Conservation (phyloP, 352 stramenopile genomes). For the Globisporangium mamillatum region DNA sequence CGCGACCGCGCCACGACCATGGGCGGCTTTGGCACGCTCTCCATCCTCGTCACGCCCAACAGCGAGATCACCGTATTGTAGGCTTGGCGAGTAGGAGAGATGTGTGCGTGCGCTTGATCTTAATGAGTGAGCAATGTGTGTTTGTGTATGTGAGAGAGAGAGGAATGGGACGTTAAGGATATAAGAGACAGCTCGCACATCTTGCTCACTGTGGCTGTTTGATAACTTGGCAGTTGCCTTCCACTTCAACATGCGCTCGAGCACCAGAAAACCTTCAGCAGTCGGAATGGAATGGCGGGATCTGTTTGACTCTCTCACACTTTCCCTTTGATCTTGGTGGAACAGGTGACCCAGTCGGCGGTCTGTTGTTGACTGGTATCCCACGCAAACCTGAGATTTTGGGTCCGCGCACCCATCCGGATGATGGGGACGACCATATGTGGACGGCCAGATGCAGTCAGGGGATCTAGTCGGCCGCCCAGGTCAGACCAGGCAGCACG, state of each 20-base stretch:
- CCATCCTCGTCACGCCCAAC: conserved; percentile 51
- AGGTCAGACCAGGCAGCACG: neutral
- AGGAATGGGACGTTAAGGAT: neutral
- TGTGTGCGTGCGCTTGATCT: neutral
- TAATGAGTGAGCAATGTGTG: neutral
- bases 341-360: neutral
- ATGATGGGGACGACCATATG: neutral
- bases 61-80: conserved; percentile 42
- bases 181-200: neutral
- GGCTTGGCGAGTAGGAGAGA: neutral
- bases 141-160: neutral
- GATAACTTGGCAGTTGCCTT: neutral
- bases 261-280: neutral
- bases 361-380: neutral
- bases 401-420: neutral
- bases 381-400: neutral
- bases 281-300: neutral
- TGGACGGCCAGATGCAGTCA: neutral
- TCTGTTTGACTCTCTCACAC: neutral
- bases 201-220: neutral
- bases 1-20: conserved; percentile 23
- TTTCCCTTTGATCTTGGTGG: neutral
- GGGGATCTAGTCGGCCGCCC: neutral
- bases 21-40: conserved; percentile 16
- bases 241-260: neutral